Evolutionary conservation across 1,284 basidiomycete species (phyloP).

Genomic region (Cryptococcus floricola): DNA sequence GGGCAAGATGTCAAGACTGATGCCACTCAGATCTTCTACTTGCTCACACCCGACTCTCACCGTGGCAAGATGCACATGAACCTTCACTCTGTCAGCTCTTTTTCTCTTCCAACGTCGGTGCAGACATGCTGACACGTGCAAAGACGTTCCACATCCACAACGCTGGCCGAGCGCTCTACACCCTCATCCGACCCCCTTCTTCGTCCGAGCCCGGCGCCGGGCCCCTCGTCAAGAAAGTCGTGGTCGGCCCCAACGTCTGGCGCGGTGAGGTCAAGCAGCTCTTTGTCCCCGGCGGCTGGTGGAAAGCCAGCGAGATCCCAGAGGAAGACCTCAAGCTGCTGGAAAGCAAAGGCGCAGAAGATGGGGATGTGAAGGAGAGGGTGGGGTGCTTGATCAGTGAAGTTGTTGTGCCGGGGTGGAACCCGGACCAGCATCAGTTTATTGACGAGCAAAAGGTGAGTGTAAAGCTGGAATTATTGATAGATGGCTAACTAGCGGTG

Average conservation of each 20-base stretch:
- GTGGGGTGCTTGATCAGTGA: conserved; percentile 44
- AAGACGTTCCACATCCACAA: conserved; percentile 44
- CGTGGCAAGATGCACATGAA: conserved; percentile 46
- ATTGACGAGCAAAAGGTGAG: conserved; percentile 33
- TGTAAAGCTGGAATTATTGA: not conserved
- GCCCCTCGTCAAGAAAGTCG: conserved; percentile 32
- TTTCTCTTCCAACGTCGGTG: not conserved
- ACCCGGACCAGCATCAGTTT: conserved; percentile 40
- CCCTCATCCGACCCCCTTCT: conserved; percentile 33
- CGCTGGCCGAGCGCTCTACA: conserved; percentile 41
- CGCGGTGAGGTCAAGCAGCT: conserved; percentile 41
- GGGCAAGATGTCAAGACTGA: conserved; percentile 11
- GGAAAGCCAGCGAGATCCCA: conserved; percentile 45
- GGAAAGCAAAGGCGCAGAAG: conserved; percentile 6
- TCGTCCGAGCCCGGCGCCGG: not conserved
- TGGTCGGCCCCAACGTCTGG: conserved; percentile 30
- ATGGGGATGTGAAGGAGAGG: conserved; percentile 18
- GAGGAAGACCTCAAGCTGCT: conserved; percentile 32
- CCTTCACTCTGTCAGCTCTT: conserved; percentile 27
- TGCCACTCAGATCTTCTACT: conserved; percentile 41
- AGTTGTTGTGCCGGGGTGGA: conserved; percentile 42
- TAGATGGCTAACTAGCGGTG: not conserved
- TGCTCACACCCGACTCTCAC: conserved; percentile 31
- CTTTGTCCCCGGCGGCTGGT: conserved; percentile 45
- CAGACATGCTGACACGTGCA: not conserved